Conservation (phyloP, 179 eudicot genomes). For the Silene noctiflora region DNA sequence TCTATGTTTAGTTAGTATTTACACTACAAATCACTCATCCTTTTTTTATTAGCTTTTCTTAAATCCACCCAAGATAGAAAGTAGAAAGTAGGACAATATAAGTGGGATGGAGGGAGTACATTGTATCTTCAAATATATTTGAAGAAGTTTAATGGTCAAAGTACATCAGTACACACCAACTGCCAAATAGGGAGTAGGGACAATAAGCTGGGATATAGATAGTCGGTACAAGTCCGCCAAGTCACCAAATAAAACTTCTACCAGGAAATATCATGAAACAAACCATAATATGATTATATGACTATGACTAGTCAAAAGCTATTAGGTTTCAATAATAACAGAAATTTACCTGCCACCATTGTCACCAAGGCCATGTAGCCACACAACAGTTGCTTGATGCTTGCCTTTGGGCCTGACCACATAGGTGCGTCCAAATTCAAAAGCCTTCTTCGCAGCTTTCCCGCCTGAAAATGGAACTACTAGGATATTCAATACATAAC, state of each 20-base stretch:
- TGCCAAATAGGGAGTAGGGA: too few species aligned
- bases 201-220: too few species aligned
- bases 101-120: too few species aligned
- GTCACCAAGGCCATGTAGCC: constrained; percentile 59
- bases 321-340: not conserved
- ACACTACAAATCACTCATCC: too few species aligned
- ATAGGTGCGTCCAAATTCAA: constrained; percentile 46
- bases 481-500: constrained; percentile 14
- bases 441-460: constrained; percentile 39
- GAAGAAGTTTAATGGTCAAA: too few species aligned
- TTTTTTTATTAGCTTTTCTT: too few species aligned
- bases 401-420: constrained; percentile 53
- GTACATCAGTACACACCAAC: too few species aligned
- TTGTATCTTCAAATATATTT: too few species aligned
- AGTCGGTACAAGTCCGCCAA: not conserved
- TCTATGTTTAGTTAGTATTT: too few species aligned
- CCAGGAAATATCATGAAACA: not conserved
- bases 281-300: not conserved
- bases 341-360: constrained; percentile 46
- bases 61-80: too few species aligned
- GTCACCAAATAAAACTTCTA: not conserved
- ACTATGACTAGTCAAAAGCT: not conserved
- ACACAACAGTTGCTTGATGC: constrained; percentile 51
- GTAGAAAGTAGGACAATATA: too few species aligned
- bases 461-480: constrained; percentile 34